phyloP scores from a whole-genome alignment of 176 grass and related monocot genomes.

The Themeda triandra region DNA sequence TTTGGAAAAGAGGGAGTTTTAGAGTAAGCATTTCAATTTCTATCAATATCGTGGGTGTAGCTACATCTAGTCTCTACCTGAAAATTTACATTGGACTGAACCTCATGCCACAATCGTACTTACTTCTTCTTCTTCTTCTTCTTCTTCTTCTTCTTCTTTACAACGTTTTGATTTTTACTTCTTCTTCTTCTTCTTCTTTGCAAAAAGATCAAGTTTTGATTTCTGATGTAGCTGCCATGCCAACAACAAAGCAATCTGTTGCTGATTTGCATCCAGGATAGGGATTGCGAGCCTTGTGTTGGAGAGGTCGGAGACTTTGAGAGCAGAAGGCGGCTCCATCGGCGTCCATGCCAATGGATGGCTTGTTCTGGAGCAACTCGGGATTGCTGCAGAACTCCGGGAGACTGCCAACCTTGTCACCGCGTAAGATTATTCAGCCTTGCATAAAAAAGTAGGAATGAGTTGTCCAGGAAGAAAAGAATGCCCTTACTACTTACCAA shows the following conservation, averaged over 20 bases:
- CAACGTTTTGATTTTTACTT: too few relatives aligned
- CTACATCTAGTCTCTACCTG: background rate
- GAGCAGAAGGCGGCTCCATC: slow-evolving; percentile 37
- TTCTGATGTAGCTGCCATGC: background rate
- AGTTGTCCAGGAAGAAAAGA: too few relatives aligned
- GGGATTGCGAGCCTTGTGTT: slow-evolving; percentile 38
- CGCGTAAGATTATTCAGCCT: background rate
- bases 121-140: too few relatives aligned
- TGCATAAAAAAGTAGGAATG: too few relatives aligned
- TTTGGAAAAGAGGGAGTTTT: too few relatives aligned
- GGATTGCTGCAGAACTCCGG: background rate
- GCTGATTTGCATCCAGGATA: slow-evolving; percentile 33
- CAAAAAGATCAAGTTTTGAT: background rate
- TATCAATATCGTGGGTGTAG: background rate
- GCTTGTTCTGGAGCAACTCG: background rate
- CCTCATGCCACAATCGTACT: too few relatives aligned
- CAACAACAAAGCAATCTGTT: background rate
- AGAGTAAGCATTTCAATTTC: background rate
- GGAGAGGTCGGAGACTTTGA: slow-evolving; percentile 36
- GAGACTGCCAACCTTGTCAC: background rate
- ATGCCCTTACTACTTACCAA: too few relatives aligned
- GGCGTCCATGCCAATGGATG: background rate
- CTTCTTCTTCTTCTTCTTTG: too few relatives aligned
- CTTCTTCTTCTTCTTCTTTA: too few relatives aligned
- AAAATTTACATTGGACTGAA: background rate